Evolutionary conservation across 108 stramenopile species (phyloP).

Genomic region (Skeletonema grethae): DNA sequence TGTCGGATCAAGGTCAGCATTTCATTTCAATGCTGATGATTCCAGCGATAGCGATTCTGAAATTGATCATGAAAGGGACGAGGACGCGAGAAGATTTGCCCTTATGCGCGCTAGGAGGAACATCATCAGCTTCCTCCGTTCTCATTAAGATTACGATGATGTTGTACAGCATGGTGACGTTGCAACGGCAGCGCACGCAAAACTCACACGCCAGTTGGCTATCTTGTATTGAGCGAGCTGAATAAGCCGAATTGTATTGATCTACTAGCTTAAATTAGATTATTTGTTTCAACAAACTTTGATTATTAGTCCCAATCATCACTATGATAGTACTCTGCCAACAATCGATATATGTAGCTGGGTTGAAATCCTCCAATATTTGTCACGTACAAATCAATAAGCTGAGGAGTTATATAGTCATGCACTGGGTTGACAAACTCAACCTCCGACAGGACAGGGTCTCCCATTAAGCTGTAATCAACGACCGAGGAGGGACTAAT

Average conservation of each 20-base stretch:
- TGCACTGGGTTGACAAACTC: conserved; percentile 94
- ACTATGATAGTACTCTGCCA: conserved; percentile 93
- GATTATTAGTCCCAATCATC: conserved; percentile 86
- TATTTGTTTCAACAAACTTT: conserved; percentile 33
- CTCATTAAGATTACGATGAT: not conserved
- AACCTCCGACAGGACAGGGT: conserved; percentile 60
- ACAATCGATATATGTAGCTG: conserved; percentile 92
- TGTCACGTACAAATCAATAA: conserved; percentile 92
- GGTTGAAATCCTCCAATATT: conserved; percentile 96
- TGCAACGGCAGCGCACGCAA: not conserved
- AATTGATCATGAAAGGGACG: conserved; percentile 4
- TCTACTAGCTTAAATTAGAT: not conserved
- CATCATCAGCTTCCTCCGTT: conserved; percentile 22
- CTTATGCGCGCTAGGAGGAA: conserved; percentile 25
- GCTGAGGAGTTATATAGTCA: conserved; percentile 94
- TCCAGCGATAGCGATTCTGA: conserved; percentile 22
- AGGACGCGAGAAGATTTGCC: not conserved
- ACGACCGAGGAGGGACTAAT: conserved; percentile 72
- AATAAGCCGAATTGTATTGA: not conserved
- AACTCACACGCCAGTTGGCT: not conserved
- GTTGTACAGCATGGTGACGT: not conserved
- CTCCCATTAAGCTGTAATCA: conserved; percentile 64
- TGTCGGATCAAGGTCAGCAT: conserved; percentile 19
- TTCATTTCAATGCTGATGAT: conserved; percentile 24
- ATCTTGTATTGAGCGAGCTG: too few relatives aligned